phyloP scores from a whole-genome alignment of 2,329 filamentous ascomycete genomes.

The Ascochyta lentis region DNA sequence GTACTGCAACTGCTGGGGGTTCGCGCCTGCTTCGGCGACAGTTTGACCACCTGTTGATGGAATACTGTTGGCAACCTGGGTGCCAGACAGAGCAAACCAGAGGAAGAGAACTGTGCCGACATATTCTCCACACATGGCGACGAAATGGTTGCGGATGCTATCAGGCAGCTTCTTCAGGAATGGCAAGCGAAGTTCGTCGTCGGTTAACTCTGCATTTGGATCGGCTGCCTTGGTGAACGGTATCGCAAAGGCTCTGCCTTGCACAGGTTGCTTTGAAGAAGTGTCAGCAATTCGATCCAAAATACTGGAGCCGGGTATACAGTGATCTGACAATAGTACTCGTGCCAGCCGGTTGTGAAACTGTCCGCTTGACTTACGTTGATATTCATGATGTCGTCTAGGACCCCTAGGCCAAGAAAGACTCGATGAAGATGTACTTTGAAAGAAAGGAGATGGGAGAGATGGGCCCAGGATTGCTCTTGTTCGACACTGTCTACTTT shows the following conservation, averaged over 20 bases:
- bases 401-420: background rate
- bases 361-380: conserved; percentile 2
- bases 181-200: conserved; percentile 21
- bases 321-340: background rate
- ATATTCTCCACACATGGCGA: conserved; percentile 44
- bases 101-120: conserved; percentile 52
- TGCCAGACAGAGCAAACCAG: conserved; percentile 49
- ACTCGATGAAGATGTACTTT: too few relatives aligned
- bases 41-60: conserved; percentile 26
- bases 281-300: background rate
- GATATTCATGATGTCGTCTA: conserved; percentile 10
- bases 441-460: background rate
- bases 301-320: background rate
- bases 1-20: conserved; percentile 48
- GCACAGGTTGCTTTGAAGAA: conserved; percentile 14
- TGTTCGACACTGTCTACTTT: background rate
- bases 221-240: conserved; percentile 24
- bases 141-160: conserved; percentile 23
- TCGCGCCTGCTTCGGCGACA: conserved; percentile 34
- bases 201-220: conserved; percentile 15
- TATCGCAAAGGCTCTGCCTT: conserved; percentile 22
- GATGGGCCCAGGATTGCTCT: background rate
- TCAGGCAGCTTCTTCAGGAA: conserved; percentile 17
- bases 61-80: conserved; percentile 50
- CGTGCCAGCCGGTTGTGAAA: background rate